Evolutionary conservation across 2,329 filamentous ascomycete species (phyloP), one percentile per base, ranked within the genome.

Genomic region (Phialemoniopsis sp.): DNA sequence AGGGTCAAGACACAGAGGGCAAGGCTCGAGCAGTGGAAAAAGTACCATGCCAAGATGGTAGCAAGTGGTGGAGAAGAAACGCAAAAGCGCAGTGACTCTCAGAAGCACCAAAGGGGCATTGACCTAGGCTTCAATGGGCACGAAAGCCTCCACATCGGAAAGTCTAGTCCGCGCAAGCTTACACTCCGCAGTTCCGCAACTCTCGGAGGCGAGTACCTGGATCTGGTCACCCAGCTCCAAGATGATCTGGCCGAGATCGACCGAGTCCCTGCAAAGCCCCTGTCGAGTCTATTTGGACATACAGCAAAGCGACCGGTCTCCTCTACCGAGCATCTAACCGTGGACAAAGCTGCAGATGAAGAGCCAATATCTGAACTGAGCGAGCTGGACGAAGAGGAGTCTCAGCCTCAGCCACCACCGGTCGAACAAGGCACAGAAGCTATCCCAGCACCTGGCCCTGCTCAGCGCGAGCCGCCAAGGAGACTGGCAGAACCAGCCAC

Each of bases 21-120:
- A 33, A 77, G 89, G 30, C 59, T 95, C 19, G 71, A 78, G 38
- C 81, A 75, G 57, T 95, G 89, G 89, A 75, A 84, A 49, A 70
- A 68, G n/a, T 88, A 89, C 45, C 69, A 76, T 45, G 62, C 68
- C 47, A 63, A 60, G 14, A 60, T 73, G 43, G 21, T 26, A 10
- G 10, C 6, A 6, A 10, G 21, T 10, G 21, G 6, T 26, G 21
- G 21, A 26, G 21, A 26, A 10, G 21, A 6, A 10, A 10, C 10
- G 21, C 6, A 26, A 10, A 26, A 26, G 21, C 21, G 21, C 21
- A 26, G 21, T 10, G 21, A 26, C 21, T 26, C 21, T 10, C 21
- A 26, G 6, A 26, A 26, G 21, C 46, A 40, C 29, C 55, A 54
- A n/a, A 68, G 56, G 16, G 69, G 71, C 6, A 67, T 77, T 31